Conservation (phyloP, 768 basidiomycete species). For the Auriscalpium orientale region DNA sequence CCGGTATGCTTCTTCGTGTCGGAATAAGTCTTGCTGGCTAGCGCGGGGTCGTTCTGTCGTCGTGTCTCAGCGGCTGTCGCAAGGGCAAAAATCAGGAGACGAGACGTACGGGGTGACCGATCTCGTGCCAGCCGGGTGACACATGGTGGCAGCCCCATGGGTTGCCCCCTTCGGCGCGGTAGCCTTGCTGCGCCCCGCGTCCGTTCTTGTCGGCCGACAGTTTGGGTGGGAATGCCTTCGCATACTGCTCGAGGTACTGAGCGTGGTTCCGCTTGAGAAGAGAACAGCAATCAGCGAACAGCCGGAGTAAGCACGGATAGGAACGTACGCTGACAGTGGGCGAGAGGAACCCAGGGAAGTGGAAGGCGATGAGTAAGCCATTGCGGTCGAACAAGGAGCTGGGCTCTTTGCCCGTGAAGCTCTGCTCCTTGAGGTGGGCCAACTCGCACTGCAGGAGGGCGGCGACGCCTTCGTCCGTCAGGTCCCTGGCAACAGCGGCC, state of each 20-base stretch:
- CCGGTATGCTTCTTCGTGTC: background rate
- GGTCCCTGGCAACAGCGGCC: background rate
- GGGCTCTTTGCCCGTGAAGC: background rate
- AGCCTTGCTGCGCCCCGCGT: background rate
- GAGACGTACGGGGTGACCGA: background rate
- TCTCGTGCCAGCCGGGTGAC: background rate
- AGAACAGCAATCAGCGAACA: background rate
- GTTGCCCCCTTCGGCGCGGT: background rate
- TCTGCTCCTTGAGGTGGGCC: background rate
- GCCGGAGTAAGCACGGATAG: background rate
- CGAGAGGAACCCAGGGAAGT: background rate
- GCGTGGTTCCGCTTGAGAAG: background rate
- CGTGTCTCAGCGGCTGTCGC: background rate
- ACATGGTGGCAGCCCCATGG: background rate
- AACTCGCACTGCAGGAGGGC: background rate
- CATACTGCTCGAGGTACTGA: background rate
- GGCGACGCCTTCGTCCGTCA: background rate
- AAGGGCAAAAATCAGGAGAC: background rate
- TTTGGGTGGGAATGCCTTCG: background rate
- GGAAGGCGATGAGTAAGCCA: background rate
- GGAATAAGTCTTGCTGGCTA: background rate
- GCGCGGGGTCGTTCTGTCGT: background rate
- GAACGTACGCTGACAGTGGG: background rate
- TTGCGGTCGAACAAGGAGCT: background rate
- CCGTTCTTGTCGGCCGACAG: background rate